A percentile compares a stretch with the other conserved stretches of the same genome.
phyloP scores from a whole-genome alignment of 495 filamentous ascomycete genomes.

The Pyrenopolyporus hunteri region DNA sequence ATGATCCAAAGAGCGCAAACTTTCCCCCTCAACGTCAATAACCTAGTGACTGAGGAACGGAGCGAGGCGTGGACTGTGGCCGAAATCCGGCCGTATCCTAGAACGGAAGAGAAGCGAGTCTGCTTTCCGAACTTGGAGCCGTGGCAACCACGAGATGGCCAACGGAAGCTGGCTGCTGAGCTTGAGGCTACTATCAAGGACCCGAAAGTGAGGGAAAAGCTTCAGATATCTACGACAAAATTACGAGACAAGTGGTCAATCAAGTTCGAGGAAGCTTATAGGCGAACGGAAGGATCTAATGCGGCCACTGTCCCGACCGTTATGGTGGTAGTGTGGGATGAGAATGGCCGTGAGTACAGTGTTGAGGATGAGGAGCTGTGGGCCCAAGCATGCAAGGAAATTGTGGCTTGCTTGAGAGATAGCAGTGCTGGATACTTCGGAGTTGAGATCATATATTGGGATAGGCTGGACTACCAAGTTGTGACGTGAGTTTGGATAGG shows the following conservation, averaged over 20 bases:
- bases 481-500: slow-evolving; percentile 10
- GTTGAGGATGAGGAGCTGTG: slow-evolving; percentile 20
- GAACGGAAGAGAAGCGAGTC: slow-evolving; percentile 21
- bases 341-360: slow-evolving; percentile 13
- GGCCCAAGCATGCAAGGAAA: slow-evolving; percentile 12
- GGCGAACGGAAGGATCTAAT: slow-evolving; percentile 7
- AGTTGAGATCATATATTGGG: slow-evolving; percentile 25
- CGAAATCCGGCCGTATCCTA: not conserved
- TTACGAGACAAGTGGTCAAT: slow-evolving; percentile 20
- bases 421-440: slow-evolving; percentile 14
- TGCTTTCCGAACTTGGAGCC: slow-evolving; percentile 16
- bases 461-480: slow-evolving; percentile 24
- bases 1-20: slow-evolving; percentile 25
- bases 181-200: slow-evolving; percentile 17
- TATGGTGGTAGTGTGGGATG: slow-evolving; percentile 24
- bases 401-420: slow-evolving; percentile 13
- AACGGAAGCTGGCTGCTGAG: slow-evolving; percentile 7
- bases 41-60: not conserved
- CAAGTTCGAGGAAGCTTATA: slow-evolving; percentile 13
- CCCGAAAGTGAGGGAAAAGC: slow-evolving; percentile 1
- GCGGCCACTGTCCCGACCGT: slow-evolving; percentile 15
- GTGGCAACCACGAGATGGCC: slow-evolving; percentile 16
- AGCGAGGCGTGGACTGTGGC: slow-evolving; percentile 17
- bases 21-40: slow-evolving; percentile 12
- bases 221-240: not conserved